Conservation (phyloP, 352 stramenopile species). For the Globisporangium nunn region DNA sequence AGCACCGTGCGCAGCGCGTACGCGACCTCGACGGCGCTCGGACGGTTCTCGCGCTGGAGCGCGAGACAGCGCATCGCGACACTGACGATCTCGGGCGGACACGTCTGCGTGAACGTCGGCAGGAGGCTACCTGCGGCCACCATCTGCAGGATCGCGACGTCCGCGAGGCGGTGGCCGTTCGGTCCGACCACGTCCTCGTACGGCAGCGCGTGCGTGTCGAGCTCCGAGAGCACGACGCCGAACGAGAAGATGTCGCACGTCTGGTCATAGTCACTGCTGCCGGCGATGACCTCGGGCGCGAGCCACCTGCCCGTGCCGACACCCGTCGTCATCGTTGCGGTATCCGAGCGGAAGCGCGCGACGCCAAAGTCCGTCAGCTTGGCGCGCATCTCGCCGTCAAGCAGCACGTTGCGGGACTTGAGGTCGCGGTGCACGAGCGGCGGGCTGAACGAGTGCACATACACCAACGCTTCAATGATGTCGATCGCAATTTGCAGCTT, state of each 20-base stretch:
- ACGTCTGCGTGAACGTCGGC: slow-evolving; percentile 31
- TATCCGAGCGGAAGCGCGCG: too few species aligned
- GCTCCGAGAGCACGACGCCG: slow-evolving; percentile 31
- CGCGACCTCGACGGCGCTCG: slow-evolving; percentile 40
- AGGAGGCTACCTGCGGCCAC: slow-evolving; percentile 34
- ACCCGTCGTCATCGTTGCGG: not conserved
- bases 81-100: slow-evolving; percentile 27
- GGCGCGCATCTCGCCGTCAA: slow-evolving; percentile 8
- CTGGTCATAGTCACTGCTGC: too few species aligned
- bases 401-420: slow-evolving; percentile 33
- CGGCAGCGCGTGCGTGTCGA: slow-evolving; percentile 33
- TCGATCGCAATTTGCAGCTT: too few species aligned
- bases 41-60: slow-evolving; percentile 25
- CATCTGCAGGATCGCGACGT: slow-evolving; percentile 45
- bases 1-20: slow-evolving; percentile 39
- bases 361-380: too few species aligned
- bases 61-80: slow-evolving; percentile 37
- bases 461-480: slow-evolving; percentile 15
- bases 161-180: slow-evolving; percentile 24
- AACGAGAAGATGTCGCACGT: slow-evolving; percentile 57
- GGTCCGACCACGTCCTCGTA: slow-evolving; percentile 23
- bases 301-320: not conserved
- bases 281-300: slow-evolving; percentile 3
- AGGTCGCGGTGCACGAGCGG: slow-evolving; percentile 33
- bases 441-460: slow-evolving; percentile 34